Conservation (phyloP, 257 asterid genomes). For the Marsdenia floribunda region DNA sequence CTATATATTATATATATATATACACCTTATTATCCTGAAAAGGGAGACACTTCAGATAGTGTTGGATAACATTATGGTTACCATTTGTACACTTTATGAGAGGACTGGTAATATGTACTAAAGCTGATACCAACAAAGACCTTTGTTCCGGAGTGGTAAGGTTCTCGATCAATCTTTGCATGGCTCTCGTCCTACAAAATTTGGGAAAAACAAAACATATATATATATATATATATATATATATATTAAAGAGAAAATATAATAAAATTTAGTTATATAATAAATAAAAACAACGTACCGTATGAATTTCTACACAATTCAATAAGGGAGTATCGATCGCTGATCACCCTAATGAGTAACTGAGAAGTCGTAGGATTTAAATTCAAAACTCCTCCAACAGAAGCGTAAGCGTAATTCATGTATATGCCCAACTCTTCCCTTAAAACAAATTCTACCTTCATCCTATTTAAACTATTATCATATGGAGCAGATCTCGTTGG, state of each 20-base stretch:
- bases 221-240: no score
- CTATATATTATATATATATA: no score
- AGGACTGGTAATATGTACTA: constrained; percentile 30
- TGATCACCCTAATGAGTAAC: constrained; percentile 17
- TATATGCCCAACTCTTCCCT: constrained; percentile 23
- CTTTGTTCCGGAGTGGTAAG: not conserved
- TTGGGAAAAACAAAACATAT: not conserved
- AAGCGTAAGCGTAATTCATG: not conserved
- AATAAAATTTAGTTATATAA: no score
- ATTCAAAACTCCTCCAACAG: no score
- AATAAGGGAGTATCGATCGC: constrained; percentile 20
- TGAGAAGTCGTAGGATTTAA: not conserved
- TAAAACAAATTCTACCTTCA: constrained; percentile 39
- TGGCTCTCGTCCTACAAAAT: constrained; percentile 32
- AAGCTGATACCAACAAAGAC: not conserved
- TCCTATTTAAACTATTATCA: constrained; percentile 21
- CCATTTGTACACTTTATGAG: constrained; percentile 42
- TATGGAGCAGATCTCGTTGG: not conserved
- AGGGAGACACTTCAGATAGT: constrained; percentile 34
- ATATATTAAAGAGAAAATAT: no score
- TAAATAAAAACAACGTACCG: constrained; percentile 25
- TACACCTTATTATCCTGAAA: constrained; percentile 44
- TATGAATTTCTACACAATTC: constrained; percentile 34
- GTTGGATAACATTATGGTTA: constrained; percentile 53
- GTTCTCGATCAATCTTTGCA: not conserved